Evolutionary conservation across 148 eudicot species (phyloP), one percentile per base, ranked within the genome.

Genomic region (Pouteria glomerata): DNA sequence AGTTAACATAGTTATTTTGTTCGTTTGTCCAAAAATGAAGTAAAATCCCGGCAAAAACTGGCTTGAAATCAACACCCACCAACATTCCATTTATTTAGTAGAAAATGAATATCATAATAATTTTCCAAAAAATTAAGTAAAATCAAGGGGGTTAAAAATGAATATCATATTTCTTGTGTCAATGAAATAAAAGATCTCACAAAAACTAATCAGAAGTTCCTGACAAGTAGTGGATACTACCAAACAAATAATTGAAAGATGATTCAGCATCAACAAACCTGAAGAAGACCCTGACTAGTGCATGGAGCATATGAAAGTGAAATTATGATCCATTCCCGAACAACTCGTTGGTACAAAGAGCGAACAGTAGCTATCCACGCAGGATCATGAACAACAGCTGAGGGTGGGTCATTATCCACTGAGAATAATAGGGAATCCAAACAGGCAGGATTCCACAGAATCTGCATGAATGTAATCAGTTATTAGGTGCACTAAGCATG

Each of bases 221-320:
- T 35, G 27, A 62, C 15, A 59, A 1, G 2, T 42, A 39, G 30
- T 21, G 59, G 3, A 19, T 26, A 44, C 31, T 51, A 19, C 15
- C 60, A 4, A 8, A 31, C 61, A 47, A 35, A 71, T 10, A 71
- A 67, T 50, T 8, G 24, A 44, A 61, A 67, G 72, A 63, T 34
- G 19, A 35, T 51, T 23, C 41, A 76, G 67, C 21, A 45, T 63
- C 53, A 68, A 56, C 77, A 60, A 77, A 95, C 99, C 99, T 95
- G 99, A 82, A 96, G 99, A 84, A 96, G 90, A 72, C 99, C 99
- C 85, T 96, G 99, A 53, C 90, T 83, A 35, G 96, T 92, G 86
- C 99, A 96, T 29, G 99, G 99, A 84, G 99, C 96, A 85, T 90
- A 78, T 47, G 99, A 96, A 70, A 96, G 99, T 57, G 99, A 92